phyloP scores from a whole-genome alignment of 2,329 filamentous ascomycete genomes.

The Botryotinia calthae region DNA sequence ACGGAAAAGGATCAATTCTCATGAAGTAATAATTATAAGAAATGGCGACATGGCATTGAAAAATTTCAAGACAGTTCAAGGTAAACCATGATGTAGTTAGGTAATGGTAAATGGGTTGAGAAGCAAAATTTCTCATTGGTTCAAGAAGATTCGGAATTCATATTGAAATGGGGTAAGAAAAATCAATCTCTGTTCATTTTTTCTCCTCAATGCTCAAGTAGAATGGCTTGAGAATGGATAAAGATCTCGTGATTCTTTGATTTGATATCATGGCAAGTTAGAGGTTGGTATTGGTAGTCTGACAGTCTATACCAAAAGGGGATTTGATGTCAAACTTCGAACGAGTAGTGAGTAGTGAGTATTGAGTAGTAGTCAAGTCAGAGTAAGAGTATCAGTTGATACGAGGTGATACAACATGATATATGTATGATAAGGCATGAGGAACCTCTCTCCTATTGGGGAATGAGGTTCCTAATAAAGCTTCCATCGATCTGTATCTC shows the following conservation, averaged over 20 bases:
- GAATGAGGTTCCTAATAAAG: not conserved
- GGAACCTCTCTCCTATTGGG: not conserved
- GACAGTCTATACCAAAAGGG: not conserved
- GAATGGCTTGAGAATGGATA: no score
- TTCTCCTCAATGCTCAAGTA: not conserved
- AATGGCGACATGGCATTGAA: slow-evolving; percentile 12
- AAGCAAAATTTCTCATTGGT: slow-evolving; percentile 15
- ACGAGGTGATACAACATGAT: not conserved
- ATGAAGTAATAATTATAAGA: slow-evolving; percentile 18
- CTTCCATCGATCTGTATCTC: not conserved
- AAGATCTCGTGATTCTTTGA: not conserved
- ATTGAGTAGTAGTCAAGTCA: not conserved
- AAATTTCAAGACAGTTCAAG: slow-evolving; percentile 9
- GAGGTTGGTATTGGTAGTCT: not conserved
- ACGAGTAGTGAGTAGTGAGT: not conserved
- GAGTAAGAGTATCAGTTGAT: not conserved
- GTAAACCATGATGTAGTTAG: slow-evolving; percentile 14
- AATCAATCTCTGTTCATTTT: not conserved
- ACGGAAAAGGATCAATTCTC: slow-evolving; percentile 10
- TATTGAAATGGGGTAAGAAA: slow-evolving; percentile 11
- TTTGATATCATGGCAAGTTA: not conserved
- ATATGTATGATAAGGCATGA: not conserved
- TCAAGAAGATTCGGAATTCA: not conserved
- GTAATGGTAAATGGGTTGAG: slow-evolving; percentile 7
- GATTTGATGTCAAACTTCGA: not conserved